These are phyloP conservation scores for Scytalidium lignicola DNA, from an alignment of 2,329 filamentous ascomycete genomes.

Conservation along the genomic window DNA sequence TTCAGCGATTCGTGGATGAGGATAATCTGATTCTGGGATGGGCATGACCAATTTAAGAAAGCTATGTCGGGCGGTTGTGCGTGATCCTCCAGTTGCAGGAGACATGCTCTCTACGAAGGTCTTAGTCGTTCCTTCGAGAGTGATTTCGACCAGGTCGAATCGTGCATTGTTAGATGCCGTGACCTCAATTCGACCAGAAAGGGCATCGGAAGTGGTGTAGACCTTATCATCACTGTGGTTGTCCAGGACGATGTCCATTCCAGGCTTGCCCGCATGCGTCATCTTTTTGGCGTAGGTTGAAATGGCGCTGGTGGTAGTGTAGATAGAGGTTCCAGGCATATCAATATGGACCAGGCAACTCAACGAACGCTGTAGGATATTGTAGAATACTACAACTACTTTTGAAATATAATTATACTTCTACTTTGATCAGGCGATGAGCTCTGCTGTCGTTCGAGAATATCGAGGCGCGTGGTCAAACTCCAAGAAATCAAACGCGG, in stretches of 20 bases:
- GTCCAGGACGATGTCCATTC: conserved; percentile 23
- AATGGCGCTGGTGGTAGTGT: conserved; percentile 19
- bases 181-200: conserved; percentile 23
- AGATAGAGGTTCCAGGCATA: conserved; percentile 12
- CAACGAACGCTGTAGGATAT: not conserved
- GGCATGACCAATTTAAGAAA: conserved; percentile 29
- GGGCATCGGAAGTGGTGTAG: conserved; percentile 25
- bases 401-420: no score
- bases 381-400: no score
- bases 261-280: conserved; percentile 11
- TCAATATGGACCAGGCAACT: not conserved
- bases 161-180: conserved; percentile 21
- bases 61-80: conserved; percentile 23
- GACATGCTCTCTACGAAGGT: conserved; percentile 26
- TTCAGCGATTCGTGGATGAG: conserved; percentile 23
- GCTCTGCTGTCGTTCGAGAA: no score
- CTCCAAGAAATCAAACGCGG: no score
- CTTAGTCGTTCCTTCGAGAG: conserved; percentile 22
- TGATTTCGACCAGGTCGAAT: conserved; percentile 27
- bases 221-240: conserved; percentile 19
- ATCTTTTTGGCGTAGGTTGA: conserved; percentile 21
- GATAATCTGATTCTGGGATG: conserved; percentile 22
- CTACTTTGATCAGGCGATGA: no score
- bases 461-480: no score
- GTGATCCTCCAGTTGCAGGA: conserved; percentile 14